Evolutionary conservation across 2,329 filamentous ascomycete species (phyloP), one percentile per base, ranked within the genome.

Genomic region (Cladosporium sp.): DNA sequence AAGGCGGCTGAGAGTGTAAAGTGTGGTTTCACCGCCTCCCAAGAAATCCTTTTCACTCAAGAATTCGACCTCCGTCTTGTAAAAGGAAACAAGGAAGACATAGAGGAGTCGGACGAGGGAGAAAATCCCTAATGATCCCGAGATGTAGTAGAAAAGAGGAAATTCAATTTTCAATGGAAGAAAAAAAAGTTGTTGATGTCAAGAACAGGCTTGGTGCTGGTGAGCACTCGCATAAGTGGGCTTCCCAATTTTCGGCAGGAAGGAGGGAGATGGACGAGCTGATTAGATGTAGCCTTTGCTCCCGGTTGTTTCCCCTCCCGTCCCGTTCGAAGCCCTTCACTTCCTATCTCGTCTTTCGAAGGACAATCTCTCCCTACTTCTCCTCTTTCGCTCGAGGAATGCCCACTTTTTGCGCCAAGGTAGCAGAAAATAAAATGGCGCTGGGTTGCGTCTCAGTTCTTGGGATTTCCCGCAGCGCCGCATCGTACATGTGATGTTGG

Each of bases 71-170:
- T 45, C n/a, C n/a, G n/a, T n/a, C 22, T 25, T 24, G 15, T 7
- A 28, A 25, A 45, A 28, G 22, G 22, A 45, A 25, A 45, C 9
- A 32, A 32, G 28, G 12, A 10, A 32, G 28, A 2, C 8, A 9
- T 10, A 32, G 42, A 45, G 42, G 22, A n/a, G n/a, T n/a, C 4
- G 28, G 25, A 15, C 42, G 13, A 15, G 28, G 28, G 8, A 32
- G 28, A 24, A 28, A 10, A 28, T 22, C 42, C 22, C 28, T 37
- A 47, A 44, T 59, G 40, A 47, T 24, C n/a, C 25, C 22, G 56
- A 57, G 47, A 57, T 39, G 44, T 25, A 48, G 53, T 34, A 57
- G 56, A 57, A n/a, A n/a, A 53, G 48, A 59, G 37, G 25, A 50
- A 51, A 39, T 36, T 32, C 12, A 58, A 17, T 25, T 25, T 15